Evolutionary conservation across 768 basidiomycete genomes (phyloP).

Genomic region (Podaxis pistillaris): DNA sequence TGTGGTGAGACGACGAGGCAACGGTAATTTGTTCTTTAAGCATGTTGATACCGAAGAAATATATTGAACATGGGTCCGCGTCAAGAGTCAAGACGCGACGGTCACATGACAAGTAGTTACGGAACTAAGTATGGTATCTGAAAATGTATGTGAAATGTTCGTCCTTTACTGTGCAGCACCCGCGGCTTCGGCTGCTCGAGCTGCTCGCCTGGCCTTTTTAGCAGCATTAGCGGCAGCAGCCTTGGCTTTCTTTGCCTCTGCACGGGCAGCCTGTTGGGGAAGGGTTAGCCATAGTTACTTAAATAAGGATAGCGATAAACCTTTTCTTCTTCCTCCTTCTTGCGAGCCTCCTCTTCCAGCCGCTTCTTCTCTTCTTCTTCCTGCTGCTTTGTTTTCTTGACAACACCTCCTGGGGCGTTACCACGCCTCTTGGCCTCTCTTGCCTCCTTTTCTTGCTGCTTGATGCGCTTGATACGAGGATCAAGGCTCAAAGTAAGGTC

Average conservation of each 20-base stretch:
- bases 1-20: not conserved
- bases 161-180: not conserved
- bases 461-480: slow-evolving; percentile 96
- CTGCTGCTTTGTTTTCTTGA: slow-evolving; percentile 71
- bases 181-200: slow-evolving; percentile 46
- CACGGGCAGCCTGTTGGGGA: slow-evolving; percentile 46
- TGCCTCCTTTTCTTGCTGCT: slow-evolving; percentile 93
- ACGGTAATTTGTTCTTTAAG: not conserved
- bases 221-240: slow-evolving; percentile 86
- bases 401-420: slow-evolving; percentile 45
- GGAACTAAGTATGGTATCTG: no score
- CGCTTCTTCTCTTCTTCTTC: slow-evolving; percentile 74
- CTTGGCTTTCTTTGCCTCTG: slow-evolving; percentile 82
- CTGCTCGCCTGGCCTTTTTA: slow-evolving; percentile 80
- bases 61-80: no score
- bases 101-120: not conserved
- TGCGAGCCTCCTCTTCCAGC: slow-evolving; percentile 67
- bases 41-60: not conserved
- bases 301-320: slow-evolving; percentile 31
- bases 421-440: slow-evolving; percentile 84
- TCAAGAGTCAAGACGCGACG: not conserved
- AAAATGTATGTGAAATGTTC: no score
- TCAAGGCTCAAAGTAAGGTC: slow-evolving; percentile 82
- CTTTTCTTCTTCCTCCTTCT: slow-evolving; percentile 85
- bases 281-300: not conserved